Evolutionary conservation across 768 basidiomycete species (phyloP).

Genomic region (Glaciozyma martinii): DNA sequence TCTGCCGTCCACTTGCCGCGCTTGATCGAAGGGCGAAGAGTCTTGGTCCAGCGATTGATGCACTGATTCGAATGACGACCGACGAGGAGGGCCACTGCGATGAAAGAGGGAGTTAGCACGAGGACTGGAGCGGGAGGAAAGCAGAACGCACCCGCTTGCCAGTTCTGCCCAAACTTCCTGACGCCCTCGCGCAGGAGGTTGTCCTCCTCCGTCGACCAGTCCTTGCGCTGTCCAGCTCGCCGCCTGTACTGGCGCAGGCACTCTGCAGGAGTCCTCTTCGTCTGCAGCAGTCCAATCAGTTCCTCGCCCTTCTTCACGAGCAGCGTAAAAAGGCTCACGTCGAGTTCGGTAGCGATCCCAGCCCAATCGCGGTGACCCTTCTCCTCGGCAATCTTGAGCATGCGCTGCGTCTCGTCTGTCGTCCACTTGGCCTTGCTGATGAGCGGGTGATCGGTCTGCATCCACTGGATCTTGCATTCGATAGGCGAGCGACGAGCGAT

Average conservation of each 20-base stretch:
- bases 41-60: slow-evolving; percentile 22
- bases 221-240: neutral
- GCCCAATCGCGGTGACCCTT: slow-evolving; percentile 9
- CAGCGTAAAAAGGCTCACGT: neutral
- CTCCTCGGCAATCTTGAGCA: slow-evolving; percentile 6
- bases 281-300: neutral
- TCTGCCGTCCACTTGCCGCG: slow-evolving; percentile 16
- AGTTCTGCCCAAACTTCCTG: slow-evolving; percentile 19
- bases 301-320: neutral
- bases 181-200: slow-evolving; percentile 10
- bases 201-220: slow-evolving; percentile 20
- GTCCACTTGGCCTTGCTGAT: slow-evolving; percentile 10
- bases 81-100: slow-evolving; percentile 14
- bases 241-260: slow-evolving; percentile 12
- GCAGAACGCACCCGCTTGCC: slow-evolving; percentile 17
- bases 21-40: slow-evolving; percentile 16
- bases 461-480: slow-evolving; percentile 28
- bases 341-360: slow-evolving; percentile 12
- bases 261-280: slow-evolving; percentile 2
- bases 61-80: slow-evolving; percentile 7
- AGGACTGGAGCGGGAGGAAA: neutral
- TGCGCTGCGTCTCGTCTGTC: slow-evolving; percentile 8
- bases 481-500: slow-evolving; percentile 9
- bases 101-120: neutral
- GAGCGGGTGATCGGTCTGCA: slow-evolving; percentile 18